Percentiles rank a stretch among this genome's conserved stretches.
Conservation (phyloP, 2,329 filamentous ascomycete species). For the Cercospora berteroae region DNA sequence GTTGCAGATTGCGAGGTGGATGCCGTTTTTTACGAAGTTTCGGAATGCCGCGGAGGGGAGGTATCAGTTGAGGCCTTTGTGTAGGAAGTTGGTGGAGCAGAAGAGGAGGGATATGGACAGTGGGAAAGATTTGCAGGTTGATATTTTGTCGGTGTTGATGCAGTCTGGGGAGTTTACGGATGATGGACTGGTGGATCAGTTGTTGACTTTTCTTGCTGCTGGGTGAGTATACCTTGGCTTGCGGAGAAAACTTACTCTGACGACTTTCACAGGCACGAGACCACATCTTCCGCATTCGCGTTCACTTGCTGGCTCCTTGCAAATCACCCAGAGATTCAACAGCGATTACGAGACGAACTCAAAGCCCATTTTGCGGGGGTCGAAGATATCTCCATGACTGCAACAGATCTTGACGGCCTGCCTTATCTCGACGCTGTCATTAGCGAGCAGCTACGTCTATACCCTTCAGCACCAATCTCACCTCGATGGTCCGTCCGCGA, state of each 20-base stretch:
- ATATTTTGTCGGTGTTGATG: constrained; percentile 51
- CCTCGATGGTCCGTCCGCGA: constrained; percentile 20
- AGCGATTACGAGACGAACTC: constrained; percentile 48
- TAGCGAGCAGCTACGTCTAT: constrained; percentile 52
- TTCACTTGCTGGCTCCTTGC: constrained; percentile 72
- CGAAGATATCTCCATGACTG: constrained; percentile 43
- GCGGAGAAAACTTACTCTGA: neutral
- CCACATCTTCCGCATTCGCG: constrained; percentile 68
- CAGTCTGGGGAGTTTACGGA: constrained; percentile 54
- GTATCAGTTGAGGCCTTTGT: constrained; percentile 7
- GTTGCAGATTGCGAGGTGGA: constrained; percentile 2
- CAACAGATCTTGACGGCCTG: constrained; percentile 62
- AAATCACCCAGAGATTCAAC: constrained; percentile 49
- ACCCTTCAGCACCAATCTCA: constrained; percentile 25
- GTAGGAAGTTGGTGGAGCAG: neutral
- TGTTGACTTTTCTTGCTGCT: constrained; percentile 56
- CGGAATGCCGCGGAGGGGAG: constrained; percentile 3
- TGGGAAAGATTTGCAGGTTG: constrained; percentile 35
- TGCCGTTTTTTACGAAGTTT: constrained; percentile 1
- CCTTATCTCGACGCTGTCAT: constrained; percentile 75
- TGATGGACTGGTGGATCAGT: constrained; percentile 51
- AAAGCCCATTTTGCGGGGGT: constrained; percentile 40
- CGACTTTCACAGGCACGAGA: constrained; percentile 57
- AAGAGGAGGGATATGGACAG: constrained; percentile 40
- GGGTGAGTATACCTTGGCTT: constrained; percentile 26